Evolutionary conservation across 2,329 filamentous ascomycete species (phyloP).

Genomic region (Domatiomyces globalis): DNA sequence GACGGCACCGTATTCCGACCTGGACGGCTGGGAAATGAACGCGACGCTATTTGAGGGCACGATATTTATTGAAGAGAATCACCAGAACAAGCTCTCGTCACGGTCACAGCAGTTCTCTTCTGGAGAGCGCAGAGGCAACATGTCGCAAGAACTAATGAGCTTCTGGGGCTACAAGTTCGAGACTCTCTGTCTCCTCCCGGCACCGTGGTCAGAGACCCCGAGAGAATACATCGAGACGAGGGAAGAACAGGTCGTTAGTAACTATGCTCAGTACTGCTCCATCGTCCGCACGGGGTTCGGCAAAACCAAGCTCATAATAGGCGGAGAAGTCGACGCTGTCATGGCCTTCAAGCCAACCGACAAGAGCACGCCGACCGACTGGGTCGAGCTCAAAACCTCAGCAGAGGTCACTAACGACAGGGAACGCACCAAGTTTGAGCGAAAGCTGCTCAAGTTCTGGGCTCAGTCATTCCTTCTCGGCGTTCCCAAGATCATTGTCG

Average conservation of each 20-base stretch:
- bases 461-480: slow-evolving; percentile 89
- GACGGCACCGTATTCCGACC: slow-evolving; percentile 65
- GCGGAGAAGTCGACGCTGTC: slow-evolving; percentile 91
- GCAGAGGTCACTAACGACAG: slow-evolving; percentile 53
- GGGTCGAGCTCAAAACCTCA: slow-evolving; percentile 92
- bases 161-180: slow-evolving; percentile 99
- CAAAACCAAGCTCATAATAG: slow-evolving; percentile 58
- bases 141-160: slow-evolving; percentile 67
- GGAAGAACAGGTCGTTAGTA: slow-evolving; percentile 59
- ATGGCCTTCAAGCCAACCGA: slow-evolving; percentile 66
- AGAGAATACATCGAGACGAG: slow-evolving; percentile 68
- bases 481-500: slow-evolving; percentile 81
- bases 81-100: slow-evolving; percentile 53
- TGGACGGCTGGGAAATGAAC: slow-evolving; percentile 74
- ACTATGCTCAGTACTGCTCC: slow-evolving; percentile 90
- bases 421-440: slow-evolving; percentile 64
- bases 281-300: slow-evolving; percentile 82
- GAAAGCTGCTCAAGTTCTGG: slow-evolving; percentile 92
- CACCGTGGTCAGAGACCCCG: slow-evolving; percentile 56
- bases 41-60: slow-evolving; percentile 74
- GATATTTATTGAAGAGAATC: slow-evolving; percentile 70
- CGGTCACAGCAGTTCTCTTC: slow-evolving; percentile 43
- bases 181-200: slow-evolving; percentile 60
- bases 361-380: slow-evolving; percentile 59
- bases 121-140: slow-evolving; percentile 35